These are phyloP conservation scores for Leersia perrieri DNA, from an alignment of 176 grass and related monocot genomes.

Conservation along the genomic window DNA sequence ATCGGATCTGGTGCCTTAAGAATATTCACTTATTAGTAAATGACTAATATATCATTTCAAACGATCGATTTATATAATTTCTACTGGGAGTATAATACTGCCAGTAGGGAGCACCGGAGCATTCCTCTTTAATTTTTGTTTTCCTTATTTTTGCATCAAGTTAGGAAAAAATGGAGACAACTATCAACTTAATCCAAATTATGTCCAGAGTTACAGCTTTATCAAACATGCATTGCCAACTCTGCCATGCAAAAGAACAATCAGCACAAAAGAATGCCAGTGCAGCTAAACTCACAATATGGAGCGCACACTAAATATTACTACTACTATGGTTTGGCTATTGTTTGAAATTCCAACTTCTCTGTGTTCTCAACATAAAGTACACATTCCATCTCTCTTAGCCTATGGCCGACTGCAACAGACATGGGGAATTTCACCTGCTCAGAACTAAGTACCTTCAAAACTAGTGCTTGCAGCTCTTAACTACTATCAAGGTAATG, in stretches of 20 bases:
- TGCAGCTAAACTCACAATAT: neutral
- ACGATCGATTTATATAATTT: too few relatives aligned
- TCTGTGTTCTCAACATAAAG: neutral
- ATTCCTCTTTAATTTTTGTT: neutral
- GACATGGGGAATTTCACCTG: neutral
- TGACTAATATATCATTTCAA: too few relatives aligned
- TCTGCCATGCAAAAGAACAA: neutral
- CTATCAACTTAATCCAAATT: neutral
- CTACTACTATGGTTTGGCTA: neutral
- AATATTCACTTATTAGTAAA: too few relatives aligned
- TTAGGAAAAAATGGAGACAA: neutral
- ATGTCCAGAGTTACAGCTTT: neutral
- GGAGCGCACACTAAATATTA: neutral
- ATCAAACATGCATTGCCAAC: neutral
- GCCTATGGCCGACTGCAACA: neutral
- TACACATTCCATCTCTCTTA: slow-evolving; percentile 8
- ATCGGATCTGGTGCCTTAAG: too few relatives aligned
- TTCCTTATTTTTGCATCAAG: neutral
- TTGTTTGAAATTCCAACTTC: neutral
- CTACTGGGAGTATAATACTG: too few relatives aligned
- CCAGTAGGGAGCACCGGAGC: too few relatives aligned
- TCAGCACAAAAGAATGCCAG: slow-evolving; percentile 2
- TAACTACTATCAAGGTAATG: slow-evolving; percentile 19
- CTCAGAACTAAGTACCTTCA: neutral
- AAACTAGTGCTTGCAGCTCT: neutral